Evolutionary conservation across 306 rosid species (phyloP).

Genomic region (Cucurbita moschata): DNA sequence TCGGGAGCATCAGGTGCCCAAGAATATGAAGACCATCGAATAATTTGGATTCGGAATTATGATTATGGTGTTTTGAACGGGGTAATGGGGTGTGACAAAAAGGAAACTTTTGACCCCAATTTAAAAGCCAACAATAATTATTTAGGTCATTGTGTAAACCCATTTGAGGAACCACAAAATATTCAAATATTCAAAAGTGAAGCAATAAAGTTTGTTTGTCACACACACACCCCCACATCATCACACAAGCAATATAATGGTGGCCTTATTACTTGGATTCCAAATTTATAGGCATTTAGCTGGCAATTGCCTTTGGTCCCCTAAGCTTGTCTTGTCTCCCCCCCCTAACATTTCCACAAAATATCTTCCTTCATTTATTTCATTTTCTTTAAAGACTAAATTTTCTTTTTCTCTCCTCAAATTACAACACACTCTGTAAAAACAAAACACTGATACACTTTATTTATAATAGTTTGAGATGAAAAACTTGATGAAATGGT

Average conservation of each 20-base stretch:
- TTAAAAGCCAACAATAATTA: background rate
- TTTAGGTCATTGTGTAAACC: background rate
- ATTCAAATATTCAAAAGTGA: constrained; percentile 4
- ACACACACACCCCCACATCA: background rate
- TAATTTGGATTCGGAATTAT: no score
- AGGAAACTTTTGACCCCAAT: background rate
- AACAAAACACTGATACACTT: no score
- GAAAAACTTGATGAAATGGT: no score
- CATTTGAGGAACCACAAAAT: constrained; percentile 1
- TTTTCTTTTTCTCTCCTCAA: no score
- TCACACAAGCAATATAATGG: background rate
- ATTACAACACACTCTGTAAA: no score
- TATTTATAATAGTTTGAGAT: no score
- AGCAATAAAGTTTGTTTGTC: constrained; percentile 1
- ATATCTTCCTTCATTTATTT: background rate
- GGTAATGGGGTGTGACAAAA: background rate
- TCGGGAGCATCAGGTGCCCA: no score
- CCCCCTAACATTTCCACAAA: background rate
- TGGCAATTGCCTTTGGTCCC: background rate
- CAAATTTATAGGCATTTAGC: background rate
- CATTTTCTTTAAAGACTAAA: no score
- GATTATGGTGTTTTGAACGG: background rate
- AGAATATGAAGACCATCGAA: no score
- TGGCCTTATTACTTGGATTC: background rate
- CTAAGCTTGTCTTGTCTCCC: background rate